These are phyloP conservation scores for Trichosporon sp. DNA, from an alignment of 1,284 basidiomycete species.

Conservation along the genomic window DNA sequence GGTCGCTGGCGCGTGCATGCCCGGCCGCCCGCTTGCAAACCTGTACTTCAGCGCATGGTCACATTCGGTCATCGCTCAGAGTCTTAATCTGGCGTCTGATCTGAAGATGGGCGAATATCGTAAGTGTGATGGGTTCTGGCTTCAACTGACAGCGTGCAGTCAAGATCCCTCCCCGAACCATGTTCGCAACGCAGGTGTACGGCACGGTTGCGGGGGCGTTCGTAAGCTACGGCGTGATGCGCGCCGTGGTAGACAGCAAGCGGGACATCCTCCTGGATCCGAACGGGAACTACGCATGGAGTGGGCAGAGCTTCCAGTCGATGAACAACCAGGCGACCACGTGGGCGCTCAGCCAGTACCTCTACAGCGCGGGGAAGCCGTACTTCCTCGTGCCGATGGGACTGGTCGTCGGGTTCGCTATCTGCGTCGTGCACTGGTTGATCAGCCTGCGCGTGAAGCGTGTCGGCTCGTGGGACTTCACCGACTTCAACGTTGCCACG, in stretches of 20 bases:
- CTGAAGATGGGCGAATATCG: constrained; percentile 27
- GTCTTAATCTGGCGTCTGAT: constrained; percentile 20
- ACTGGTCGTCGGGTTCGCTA: constrained; percentile 18
- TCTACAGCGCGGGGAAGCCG: constrained; percentile 7
- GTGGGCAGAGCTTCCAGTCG: constrained; percentile 16
- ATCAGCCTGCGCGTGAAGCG: constrained; percentile 10
- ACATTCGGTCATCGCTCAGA: constrained; percentile 24
- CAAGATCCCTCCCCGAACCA: constrained; percentile 31
- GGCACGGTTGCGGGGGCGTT: constrained; percentile 33
- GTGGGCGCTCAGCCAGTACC: constrained; percentile 25
- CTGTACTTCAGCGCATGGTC: constrained; percentile 30
- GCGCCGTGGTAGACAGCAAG: constrained; percentile 27
- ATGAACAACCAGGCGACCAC: constrained; percentile 20
- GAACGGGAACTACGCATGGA: constrained; percentile 22
- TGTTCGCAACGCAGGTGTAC: constrained; percentile 27
- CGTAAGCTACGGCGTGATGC: constrained; percentile 33
- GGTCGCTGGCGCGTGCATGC: constrained; percentile 22
- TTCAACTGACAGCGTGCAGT: constrained; percentile 16
- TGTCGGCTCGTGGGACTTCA: constrained; percentile 13
- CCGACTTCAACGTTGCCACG: constrained; percentile 21
- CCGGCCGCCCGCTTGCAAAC: constrained; percentile 27
- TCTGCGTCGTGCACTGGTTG: constrained; percentile 18
- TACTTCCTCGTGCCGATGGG: constrained; percentile 23
- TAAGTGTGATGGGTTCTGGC: background rate
- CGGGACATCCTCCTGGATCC: constrained; percentile 23